Conservation (phyloP, 148 eudicot species). For the Suaeda aralocaspica region DNA sequence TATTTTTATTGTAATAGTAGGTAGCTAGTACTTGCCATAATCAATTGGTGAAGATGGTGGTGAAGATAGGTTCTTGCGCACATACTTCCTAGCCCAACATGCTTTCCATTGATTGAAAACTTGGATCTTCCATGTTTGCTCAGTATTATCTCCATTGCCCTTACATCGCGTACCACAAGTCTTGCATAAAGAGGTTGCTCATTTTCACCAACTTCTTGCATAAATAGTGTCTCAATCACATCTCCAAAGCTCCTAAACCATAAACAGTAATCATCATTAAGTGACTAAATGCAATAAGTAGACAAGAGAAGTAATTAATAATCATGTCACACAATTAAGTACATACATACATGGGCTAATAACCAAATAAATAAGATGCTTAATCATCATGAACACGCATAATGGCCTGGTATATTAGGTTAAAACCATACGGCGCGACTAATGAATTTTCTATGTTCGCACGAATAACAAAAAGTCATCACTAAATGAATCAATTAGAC, state of each 20-base stretch:
- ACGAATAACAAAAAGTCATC: too few species aligned
- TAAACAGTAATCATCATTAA: neutral
- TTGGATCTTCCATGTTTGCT: slow-evolving; percentile 20
- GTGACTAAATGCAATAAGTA: too few species aligned
- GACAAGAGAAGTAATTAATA: too few species aligned
- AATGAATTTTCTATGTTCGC: too few species aligned
- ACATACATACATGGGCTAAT: too few species aligned
- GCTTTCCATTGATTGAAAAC: slow-evolving; percentile 36
- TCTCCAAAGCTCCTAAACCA: slow-evolving; percentile 23
- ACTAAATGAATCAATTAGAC: too few species aligned
- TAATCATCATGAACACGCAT: too few species aligned
- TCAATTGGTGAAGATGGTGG: slow-evolving; percentile 38
- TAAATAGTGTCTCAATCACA: slow-evolving; percentile 19
- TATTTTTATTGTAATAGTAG: neutral
- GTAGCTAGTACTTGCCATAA: neutral
- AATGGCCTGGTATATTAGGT: too few species aligned
- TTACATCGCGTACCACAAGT: slow-evolving; percentile 25
- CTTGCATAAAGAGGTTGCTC: slow-evolving; percentile 34
- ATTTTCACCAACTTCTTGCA: slow-evolving; percentile 30
- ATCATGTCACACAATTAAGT: too few species aligned
- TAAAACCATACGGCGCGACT: too few species aligned
- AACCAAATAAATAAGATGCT: too few species aligned
- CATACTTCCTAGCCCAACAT: slow-evolving; percentile 37
- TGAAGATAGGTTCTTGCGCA: slow-evolving; percentile 18
- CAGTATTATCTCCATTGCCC: slow-evolving; percentile 13